A percentile compares a stretch with the other conserved stretches of the same genome.
Conservation (phyloP, 2,329 filamentous ascomycete genomes). For the Colletotrichum sojae region DNA sequence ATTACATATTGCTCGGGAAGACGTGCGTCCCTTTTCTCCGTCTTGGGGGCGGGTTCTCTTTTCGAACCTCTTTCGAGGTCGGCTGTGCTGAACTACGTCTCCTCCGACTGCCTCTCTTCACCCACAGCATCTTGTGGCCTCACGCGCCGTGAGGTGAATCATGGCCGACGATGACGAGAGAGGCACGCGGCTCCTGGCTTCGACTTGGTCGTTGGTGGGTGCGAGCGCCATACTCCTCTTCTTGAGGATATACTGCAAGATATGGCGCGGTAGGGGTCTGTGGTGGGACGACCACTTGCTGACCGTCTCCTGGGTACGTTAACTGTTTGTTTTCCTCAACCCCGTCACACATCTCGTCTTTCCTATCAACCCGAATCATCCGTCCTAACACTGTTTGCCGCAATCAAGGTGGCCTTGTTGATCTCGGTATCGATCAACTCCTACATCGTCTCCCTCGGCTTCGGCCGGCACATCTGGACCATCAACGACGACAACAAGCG, state of each 20-base stretch:
- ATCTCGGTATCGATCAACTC: conserved; percentile 50
- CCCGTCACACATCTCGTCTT: not conserved
- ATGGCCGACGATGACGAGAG: conserved; percentile 45
- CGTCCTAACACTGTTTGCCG: not conserved
- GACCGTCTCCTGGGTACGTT: conserved; percentile 53
- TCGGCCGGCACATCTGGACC: conserved; percentile 43
- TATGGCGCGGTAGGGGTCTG: conserved; percentile 51
- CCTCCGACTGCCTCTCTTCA: not conserved
- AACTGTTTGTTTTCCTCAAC: not conserved
- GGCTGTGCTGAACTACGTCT: not conserved
- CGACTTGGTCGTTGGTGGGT: conserved; percentile 48
- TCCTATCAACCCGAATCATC: not conserved
- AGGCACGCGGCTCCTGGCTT: conserved; percentile 48
- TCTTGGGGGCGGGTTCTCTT: not conserved
- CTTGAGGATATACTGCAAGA: conserved; percentile 55
- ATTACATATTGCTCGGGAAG: conserved; percentile 8
- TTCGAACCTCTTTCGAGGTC: not conserved
- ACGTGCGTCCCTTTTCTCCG: not conserved
- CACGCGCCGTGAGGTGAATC: conserved; percentile 12
- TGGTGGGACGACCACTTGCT: conserved; percentile 56
- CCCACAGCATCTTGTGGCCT: conserved; percentile 3
- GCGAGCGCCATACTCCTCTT: conserved; percentile 46
- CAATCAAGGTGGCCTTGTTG: conserved; percentile 45
- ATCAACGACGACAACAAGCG: conserved; percentile 41
- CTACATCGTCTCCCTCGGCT: conserved; percentile 49